phyloP scores from a whole-genome alignment of 208 protist genomes.

The Crithidia bombi region DNA sequence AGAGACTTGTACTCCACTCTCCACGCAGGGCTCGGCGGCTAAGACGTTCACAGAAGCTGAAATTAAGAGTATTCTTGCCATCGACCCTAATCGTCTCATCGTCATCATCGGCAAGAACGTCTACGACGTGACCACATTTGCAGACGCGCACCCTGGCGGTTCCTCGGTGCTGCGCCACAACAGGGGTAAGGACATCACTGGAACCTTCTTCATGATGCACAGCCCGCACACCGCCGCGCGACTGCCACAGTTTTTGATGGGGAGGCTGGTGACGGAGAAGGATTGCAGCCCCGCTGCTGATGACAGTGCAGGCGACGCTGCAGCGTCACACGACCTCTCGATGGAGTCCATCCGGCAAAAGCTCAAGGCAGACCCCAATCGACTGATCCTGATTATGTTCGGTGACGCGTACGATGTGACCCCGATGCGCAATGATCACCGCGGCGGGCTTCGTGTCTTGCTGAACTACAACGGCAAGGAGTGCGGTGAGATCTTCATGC shows the following conservation, averaged over 20 bases:
- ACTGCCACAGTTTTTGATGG: constrained; percentile 32
- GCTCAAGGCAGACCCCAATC: constrained; percentile 29
- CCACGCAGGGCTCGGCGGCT: background rate
- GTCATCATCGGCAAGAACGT: constrained; percentile 78
- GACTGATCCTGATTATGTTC: constrained; percentile 54
- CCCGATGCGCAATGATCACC: constrained; percentile 48
- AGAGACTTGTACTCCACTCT: too few relatives aligned
- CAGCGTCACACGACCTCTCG: constrained; percentile 11
- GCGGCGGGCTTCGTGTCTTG: constrained; percentile 50
- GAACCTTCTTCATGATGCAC: constrained; percentile 41
- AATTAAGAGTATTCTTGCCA: constrained; percentile 22
- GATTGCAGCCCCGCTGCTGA: background rate
- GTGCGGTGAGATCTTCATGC: constrained; percentile 68
- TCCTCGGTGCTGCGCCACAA: constrained; percentile 32
- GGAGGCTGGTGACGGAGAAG: constrained; percentile 15
- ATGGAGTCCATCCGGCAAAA: constrained; percentile 31
- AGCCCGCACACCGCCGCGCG: constrained; percentile 7
- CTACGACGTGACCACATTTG: constrained; percentile 84
- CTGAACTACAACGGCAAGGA: constrained; percentile 61
- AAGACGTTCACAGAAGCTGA: constrained; percentile 26
- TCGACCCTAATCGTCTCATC: constrained; percentile 33
- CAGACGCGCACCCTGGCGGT: constrained; percentile 83
- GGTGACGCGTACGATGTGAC: constrained; percentile 65
- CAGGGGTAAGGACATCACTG: constrained; percentile 51
- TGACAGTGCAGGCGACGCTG: background rate